Conservation (phyloP, 441 rosid species). For the Biscutella auriculata region DNA sequence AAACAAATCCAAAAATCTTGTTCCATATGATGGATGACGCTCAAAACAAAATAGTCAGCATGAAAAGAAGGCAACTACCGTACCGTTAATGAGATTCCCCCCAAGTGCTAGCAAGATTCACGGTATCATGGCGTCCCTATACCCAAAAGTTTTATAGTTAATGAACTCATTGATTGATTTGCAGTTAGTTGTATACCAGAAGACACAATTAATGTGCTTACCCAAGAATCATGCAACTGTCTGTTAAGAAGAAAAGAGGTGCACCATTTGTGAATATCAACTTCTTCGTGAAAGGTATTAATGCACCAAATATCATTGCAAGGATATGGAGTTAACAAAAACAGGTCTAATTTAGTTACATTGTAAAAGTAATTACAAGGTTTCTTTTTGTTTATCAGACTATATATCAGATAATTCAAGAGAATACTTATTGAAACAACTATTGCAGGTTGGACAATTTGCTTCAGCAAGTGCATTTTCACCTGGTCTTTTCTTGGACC, state of each 20-base stretch:
- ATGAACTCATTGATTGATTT: not conserved
- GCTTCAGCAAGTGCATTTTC: no score
- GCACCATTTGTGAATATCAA: slow-evolving; percentile 72
- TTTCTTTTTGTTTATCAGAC: not conserved
- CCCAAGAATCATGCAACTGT: slow-evolving; percentile 98
- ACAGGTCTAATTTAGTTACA: slow-evolving; percentile 7
- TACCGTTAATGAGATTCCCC: slow-evolving; percentile 95
- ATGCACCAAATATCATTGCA: slow-evolving; percentile 75
- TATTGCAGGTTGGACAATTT: slow-evolving; percentile 86
- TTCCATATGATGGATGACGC: not conserved
- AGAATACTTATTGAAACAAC: slow-evolving; percentile 72
- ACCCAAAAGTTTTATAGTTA: slow-evolving; percentile 12
- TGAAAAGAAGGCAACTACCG: slow-evolving; percentile 10
- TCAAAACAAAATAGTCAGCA: not conserved
- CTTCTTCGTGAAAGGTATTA: slow-evolving; percentile 61
- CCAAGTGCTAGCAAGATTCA: slow-evolving; percentile 92
- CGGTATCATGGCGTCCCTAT: slow-evolving; percentile 95
- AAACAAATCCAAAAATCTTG: slow-evolving; percentile 84
- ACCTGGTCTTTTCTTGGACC: no score
- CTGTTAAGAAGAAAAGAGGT: slow-evolving; percentile 91
- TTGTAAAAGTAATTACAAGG: not conserved
- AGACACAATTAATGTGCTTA: slow-evolving; percentile 25
- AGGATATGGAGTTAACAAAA: slow-evolving; percentile 50
- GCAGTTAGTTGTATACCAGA: not conserved
- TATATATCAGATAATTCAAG: not conserved